A percentile compares a stretch with the other conserved stretches of the same genome.
Conservation (phyloP, 352 stramenopile genomes). For the Phytophthora capsici region DNA sequence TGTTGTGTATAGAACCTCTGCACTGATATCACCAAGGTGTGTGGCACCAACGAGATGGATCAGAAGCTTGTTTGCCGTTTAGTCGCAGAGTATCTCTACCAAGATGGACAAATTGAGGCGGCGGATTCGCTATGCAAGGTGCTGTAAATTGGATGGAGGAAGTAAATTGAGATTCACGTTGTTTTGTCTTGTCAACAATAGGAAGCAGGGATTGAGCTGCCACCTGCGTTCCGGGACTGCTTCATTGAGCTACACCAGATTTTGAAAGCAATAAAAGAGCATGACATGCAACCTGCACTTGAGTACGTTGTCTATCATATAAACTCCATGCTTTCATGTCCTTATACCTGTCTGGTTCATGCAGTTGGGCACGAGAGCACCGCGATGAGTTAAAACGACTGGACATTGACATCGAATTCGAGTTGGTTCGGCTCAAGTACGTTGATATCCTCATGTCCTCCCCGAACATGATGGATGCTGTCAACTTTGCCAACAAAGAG, state of each 20-base stretch:
- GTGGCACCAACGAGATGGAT: conserved; percentile 63
- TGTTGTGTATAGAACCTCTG: conserved; percentile 51
- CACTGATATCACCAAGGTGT: conserved; percentile 74
- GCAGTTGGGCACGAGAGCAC: conserved; percentile 68
- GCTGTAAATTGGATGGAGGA: background rate
- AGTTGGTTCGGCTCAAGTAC: conserved; percentile 85
- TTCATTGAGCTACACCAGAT: conserved; percentile 77
- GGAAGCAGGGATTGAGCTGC: conserved; percentile 66
- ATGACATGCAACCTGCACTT: conserved; percentile 68
- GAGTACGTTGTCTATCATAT: conserved; percentile 48
- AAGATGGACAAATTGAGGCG: conserved; percentile 77
- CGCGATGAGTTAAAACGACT: conserved; percentile 56
- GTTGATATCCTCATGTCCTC: conserved; percentile 75
- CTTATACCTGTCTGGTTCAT: conserved; percentile 8
- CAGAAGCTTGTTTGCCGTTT: conserved; percentile 69
- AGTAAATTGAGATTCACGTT: background rate
- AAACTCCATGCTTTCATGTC: background rate
- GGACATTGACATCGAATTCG: conserved; percentile 82
- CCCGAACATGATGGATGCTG: conserved; percentile 68
- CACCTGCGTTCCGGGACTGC: conserved; percentile 57
- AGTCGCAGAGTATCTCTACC: conserved; percentile 81
- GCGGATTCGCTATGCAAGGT: conserved; percentile 78
- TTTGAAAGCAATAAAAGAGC: conserved; percentile 66
- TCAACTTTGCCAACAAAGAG: conserved; percentile 73
- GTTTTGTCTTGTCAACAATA: conserved; percentile 24